Evolutionary conservation across 2,329 filamentous ascomycete genomes (phyloP).

Genomic region (Penicillium digitatum): DNA sequence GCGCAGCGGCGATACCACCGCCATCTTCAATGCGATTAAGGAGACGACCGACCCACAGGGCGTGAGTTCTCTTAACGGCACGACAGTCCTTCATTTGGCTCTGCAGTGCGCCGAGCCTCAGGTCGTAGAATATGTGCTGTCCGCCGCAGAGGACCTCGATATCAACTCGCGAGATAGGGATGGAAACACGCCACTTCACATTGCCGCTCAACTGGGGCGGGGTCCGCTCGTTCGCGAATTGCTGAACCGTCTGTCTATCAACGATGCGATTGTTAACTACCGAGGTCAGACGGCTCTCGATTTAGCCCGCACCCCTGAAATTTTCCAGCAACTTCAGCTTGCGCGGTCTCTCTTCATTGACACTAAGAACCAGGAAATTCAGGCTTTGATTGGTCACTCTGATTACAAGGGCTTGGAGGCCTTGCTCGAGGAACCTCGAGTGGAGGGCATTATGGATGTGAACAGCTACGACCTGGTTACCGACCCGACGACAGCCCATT

Average conservation of each 20-base stretch:
- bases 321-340: constrained; percentile 91
- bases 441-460: constrained; percentile 84
- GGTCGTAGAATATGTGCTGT: constrained; percentile 92
- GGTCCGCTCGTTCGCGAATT: constrained; percentile 76
- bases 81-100: constrained; percentile 85
- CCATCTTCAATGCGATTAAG: constrained; percentile 77
- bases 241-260: constrained; percentile 76
- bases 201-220: constrained; percentile 79
- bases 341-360: constrained; percentile 87
- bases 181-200: constrained; percentile 87
- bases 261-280: constrained; percentile 81
- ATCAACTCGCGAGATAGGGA: constrained; percentile 88
- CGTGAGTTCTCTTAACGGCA: constrained; percentile 56
- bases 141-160: constrained; percentile 67
- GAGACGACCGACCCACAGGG: constrained; percentile 53
- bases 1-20: constrained; percentile 81
- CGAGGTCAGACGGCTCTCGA: constrained; percentile 83
- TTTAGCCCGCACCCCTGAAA: constrained; percentile 84
- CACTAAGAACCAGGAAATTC: constrained; percentile 75
- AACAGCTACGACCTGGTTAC: constrained; percentile 87
- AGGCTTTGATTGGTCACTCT: constrained; percentile 66
- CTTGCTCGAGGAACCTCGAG: constrained; percentile 75
- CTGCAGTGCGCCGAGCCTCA: constrained; percentile 92
- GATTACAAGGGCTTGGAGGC: constrained; percentile 76
- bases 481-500: constrained; percentile 69